Base-by-base conservation (phyloP, 2,329 filamentous ascomycete species). In the Helotiales sp. region DNA sequence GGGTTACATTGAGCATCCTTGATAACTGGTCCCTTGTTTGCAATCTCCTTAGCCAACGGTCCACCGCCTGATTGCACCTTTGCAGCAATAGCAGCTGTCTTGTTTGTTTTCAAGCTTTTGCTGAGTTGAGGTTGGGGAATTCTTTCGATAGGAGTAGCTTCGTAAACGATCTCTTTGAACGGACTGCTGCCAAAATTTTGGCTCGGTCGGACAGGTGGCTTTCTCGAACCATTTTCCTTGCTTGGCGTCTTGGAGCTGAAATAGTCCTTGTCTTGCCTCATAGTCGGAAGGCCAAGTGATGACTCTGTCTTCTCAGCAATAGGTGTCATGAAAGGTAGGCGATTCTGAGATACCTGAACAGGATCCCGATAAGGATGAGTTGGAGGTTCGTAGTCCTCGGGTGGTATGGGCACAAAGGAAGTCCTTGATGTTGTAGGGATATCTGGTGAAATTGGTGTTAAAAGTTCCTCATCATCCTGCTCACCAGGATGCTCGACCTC, bases 281-380 rank as follows among this genome's bases (percentile, higher is more conserved):
- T 80, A 27, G 83, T 85, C 4, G 83, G 82, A 40, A 88, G 75
- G 33, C 88, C 88, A 5, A 98, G 76, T 0, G 93, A 97, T 10
- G 87, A 89, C 74, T 99, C 95, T 0, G 95, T 99, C 67, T 91
- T 87, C 73, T 99, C 95, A 1, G 95, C 93, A 64, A 99, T 99
- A 1, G 95, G 95, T 0, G 95, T 99, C 95, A 99, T 98, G 72
- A 98, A 99, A 2, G 93, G 95, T 9, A 98, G 79, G 54, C 93
- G 88, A 74, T 93, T 96, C 69, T 97, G 96, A 59, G 92, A 91
- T 73, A 88, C 81, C 71, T 92, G 83, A 33, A 77, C 82, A 69
- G 91, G 85, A 73, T 96, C 90, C 70, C 92, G 87, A 79, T 89
- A 96, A 58, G 90, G 89, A 48, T 87, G 83, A 56, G 83, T 88